Evolutionary conservation across 768 basidiomycete species (phyloP), one percentile per base, ranked within the genome.

Genomic region (Podaxis sp.): DNA sequence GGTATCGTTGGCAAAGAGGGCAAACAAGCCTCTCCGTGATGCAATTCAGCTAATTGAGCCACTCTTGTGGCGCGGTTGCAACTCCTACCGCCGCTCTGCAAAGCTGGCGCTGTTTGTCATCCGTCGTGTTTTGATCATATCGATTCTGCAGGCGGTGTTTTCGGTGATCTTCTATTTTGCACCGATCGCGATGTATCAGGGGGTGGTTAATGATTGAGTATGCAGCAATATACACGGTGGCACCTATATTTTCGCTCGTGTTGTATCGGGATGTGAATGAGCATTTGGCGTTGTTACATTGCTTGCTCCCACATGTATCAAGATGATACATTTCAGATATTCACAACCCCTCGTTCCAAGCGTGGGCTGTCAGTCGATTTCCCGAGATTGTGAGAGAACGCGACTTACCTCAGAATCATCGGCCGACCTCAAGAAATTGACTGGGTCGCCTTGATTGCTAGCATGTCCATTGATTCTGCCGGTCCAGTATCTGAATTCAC

Each of bases 1-100:
- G 97, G 96, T 21, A 98, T 99, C 64, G 97, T 98, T 16, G 97
- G 97, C 18, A 98, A 99, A 73, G 96, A 98, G 79, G 97, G 97
- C 23, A 95, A 93, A 71, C 97, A 98, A 73, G 97, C 97, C 0
- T 99, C 69, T 96, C 94, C 3, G 91, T 99, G 63, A 97, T 88
- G 2, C 97, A 99, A 71, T 99, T 99, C 82, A 93, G 91, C 69
- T 99, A 52, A 97, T 95, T 9, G 98, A 98, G 72, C 85, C 98
- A 2, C 88, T 99, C 18, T 82, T 98, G 42, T 99, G 97, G 97
- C 97, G 98, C 64, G 97, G 97, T 5, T 89, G 97, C 48, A 98
- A 98, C 74, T 97, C 94, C 7, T 99, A 99, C 74, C 93, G 97
- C 53, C 94, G 97, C 64, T 95, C 93, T 0, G 95, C 97, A 35